A percentile compares a stretch with the other conserved stretches of the same genome.
These are phyloP conservation scores for Linanthus parryae DNA, from an alignment of 148 eudicot genomes.

Conservation along the genomic window DNA sequence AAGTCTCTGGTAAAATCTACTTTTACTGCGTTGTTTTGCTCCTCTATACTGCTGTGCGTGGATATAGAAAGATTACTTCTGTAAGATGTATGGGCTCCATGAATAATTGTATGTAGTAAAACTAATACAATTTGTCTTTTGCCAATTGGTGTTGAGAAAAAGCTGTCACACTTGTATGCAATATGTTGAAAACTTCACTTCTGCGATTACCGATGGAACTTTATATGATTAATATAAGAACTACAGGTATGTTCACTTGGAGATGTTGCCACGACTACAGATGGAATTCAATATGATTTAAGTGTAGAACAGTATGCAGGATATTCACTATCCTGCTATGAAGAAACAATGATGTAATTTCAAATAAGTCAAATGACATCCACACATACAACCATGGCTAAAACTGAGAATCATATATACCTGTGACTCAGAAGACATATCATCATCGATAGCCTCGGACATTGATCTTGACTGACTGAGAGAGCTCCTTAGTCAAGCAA, in stretches of 20 bases:
- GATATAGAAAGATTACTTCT: too few species aligned
- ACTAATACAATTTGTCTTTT: too few species aligned
- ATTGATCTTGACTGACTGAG: slow-evolving; percentile 5
- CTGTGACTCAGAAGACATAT: slow-evolving; percentile 18
- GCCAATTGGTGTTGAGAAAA: too few species aligned
- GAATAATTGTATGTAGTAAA: too few species aligned
- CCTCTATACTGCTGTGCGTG: too few species aligned
- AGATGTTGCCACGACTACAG: not conserved
- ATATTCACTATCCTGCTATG: not conserved
- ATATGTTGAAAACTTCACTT: too few species aligned
- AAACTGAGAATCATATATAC: slow-evolving; percentile 4
- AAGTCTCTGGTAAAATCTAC: too few species aligned
- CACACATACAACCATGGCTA: not conserved
- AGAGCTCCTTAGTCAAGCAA: slow-evolving; percentile 1
- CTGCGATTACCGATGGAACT: too few species aligned
- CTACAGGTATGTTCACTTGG: not conserved
- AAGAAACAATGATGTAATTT: not conserved
- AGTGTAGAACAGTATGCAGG: not conserved
- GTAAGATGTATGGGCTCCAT: too few species aligned
- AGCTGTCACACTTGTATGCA: too few species aligned
- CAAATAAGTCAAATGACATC: not conserved
- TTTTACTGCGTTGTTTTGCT: too few species aligned
- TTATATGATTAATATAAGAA: too few species aligned
- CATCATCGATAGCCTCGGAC: slow-evolving; percentile 22
- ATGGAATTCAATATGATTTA: not conserved